Evolutionary conservation across 208 protist species (phyloP).

Genomic region (Leishmania gerbilli): DNA sequence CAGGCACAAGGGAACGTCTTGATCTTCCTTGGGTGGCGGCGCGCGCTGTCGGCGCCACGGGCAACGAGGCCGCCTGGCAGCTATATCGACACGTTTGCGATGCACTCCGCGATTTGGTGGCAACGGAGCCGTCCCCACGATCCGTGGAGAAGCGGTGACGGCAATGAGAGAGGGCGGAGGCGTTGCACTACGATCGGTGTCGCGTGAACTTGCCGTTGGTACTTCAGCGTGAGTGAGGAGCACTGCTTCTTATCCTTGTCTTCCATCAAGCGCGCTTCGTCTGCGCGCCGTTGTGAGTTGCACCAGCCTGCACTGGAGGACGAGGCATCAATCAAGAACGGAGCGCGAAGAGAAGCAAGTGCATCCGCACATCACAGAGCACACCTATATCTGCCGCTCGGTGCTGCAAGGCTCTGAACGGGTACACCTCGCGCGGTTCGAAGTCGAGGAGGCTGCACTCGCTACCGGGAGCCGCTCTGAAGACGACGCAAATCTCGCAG

Average conservation of each 20-base stretch:
- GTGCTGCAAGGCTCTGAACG: background rate
- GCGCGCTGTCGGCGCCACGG: slow-evolving; percentile 5
- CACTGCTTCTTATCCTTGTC: background rate
- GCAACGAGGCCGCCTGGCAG: slow-evolving; percentile 11
- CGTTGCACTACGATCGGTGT: background rate
- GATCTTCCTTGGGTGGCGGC: slow-evolving; percentile 21
- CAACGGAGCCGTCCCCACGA: background rate
- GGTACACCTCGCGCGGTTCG: background rate
- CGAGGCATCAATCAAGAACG: background rate
- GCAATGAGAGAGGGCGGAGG: background rate
- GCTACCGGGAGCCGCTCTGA: background rate
- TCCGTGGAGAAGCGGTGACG: background rate
- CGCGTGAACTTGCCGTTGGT: background rate
- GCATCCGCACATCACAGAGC: background rate
- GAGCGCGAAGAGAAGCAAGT: background rate
- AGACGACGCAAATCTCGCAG: background rate
- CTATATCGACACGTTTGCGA: slow-evolving; percentile 15
- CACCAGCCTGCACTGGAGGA: background rate
- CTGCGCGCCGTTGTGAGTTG: background rate
- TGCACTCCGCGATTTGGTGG: slow-evolving; percentile 6
- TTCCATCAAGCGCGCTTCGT: background rate
- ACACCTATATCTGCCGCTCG: background rate
- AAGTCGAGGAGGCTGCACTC: background rate
- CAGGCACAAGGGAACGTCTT: background rate
- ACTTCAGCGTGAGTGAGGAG: background rate